Evolutionary conservation across 371 early-diverging fungal species (phyloP), one percentile per base, ranked within the genome.

Genomic region (Fennellomyces sp.): DNA sequence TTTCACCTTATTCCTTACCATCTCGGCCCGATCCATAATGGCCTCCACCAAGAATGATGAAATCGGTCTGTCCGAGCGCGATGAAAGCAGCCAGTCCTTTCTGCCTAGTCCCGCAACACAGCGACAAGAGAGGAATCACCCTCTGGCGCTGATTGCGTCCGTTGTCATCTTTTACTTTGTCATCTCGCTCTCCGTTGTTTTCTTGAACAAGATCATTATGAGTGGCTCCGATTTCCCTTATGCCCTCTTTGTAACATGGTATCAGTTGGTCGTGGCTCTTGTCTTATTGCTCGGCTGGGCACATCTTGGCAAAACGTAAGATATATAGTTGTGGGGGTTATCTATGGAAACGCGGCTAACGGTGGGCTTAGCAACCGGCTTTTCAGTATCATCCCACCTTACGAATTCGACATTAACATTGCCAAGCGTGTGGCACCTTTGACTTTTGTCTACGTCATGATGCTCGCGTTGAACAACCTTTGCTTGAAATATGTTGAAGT

Each of bases 141-240:
- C 86, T 5, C n/a, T 79, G 8, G 38, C 74, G 7, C 63, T 81
- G 50, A 86, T 88, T 64, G 72, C 76, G 45, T 61, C 75, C 5
- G 88, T 88, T 13, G 80, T 89, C 48, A 73, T 78, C 41, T 90
- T 88, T 56, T 90, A 90, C 64, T 88, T 87, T 75, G 71, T 80
- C 58, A 82, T 80, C 56, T 90, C 90, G 13, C 76, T 90, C 31
- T 80, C 90, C 3, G 88, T 90, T n/a, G 90, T 90, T 23, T 90
- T 88, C 54, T 72, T 90, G 49, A 90, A 90, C 75, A 90, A 90
- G 81, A 82, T 82, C 63, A 88, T 90, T 61, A 69, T 90, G 57
- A 83, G 85, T 52, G 80, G 80, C 5, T 78, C 85, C 15, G 85
- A 87, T 12, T 90, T 90, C 57, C 83, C 87, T 5, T 90, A 81